Evolutionary conservation across 2,329 filamentous ascomycete genomes (phyloP).

Genomic region (Davidsoniella australis): DNA sequence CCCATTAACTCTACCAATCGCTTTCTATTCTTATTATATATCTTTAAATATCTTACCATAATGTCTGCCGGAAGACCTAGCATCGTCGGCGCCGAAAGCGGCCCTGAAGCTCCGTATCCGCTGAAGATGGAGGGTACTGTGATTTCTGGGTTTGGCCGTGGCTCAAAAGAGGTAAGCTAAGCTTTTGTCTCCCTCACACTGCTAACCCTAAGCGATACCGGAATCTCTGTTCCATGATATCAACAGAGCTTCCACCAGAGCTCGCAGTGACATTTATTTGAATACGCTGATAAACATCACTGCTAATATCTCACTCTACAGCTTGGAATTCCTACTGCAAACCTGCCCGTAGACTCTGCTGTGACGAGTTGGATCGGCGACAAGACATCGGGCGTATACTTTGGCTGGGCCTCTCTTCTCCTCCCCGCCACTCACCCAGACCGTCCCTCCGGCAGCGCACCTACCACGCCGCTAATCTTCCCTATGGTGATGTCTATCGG

Average conservation of each 20-base stretch:
- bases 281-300: too few relatives aligned
- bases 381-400: constrained; percentile 73
- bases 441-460: constrained; percentile 17
- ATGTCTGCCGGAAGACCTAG: constrained; percentile 35
- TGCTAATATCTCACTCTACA: constrained; percentile 20
- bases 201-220: not conserved
- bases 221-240: too few relatives aligned
- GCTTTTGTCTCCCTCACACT: not conserved
- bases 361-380: constrained; percentile 42
- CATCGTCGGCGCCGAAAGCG: constrained; percentile 55
- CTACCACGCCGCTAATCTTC: constrained; percentile 31
- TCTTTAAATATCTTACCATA: too few relatives aligned
- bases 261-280: too few relatives aligned
- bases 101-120: constrained; percentile 65
- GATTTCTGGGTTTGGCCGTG: constrained; percentile 82
- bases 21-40: too few relatives aligned
- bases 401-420: constrained; percentile 68
- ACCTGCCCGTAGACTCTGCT: constrained; percentile 57
- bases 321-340: constrained; percentile 94
- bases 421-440: constrained; percentile 34
- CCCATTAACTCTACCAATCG: too few relatives aligned
- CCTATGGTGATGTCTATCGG: constrained; percentile 90
- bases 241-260: too few relatives aligned
- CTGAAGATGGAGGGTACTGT: constrained; percentile 72
- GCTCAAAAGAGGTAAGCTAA: constrained; percentile 63